Conservation (phyloP, 495 filamentous ascomycete species). For the Ramalina intermedia region DNA sequence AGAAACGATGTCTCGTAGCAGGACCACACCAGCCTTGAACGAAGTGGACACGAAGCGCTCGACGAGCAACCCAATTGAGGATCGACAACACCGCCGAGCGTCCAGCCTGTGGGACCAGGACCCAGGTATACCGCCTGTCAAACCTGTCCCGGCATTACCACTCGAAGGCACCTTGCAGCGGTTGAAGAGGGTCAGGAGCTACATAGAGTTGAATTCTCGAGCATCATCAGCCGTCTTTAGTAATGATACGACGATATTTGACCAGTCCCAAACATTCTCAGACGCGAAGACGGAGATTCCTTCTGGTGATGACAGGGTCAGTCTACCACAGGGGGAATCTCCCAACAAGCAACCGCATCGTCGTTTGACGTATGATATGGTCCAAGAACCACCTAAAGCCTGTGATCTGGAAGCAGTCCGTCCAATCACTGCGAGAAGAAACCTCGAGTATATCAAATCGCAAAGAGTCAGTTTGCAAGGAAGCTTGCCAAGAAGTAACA, state of each 20-base stretch:
- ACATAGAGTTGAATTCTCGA: slow-evolving; percentile 26
- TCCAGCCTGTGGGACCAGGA: slow-evolving; percentile 21
- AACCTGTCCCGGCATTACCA: slow-evolving; percentile 34
- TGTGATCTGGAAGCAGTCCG: neutral
- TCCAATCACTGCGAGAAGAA: neutral
- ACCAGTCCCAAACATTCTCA: slow-evolving; percentile 5
- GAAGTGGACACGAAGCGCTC: neutral
- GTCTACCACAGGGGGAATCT: neutral
- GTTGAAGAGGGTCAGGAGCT: slow-evolving; percentile 23
- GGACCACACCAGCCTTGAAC: neutral
- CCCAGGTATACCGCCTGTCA: slow-evolving; percentile 26
- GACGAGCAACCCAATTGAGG: neutral
- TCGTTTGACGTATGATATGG: neutral
- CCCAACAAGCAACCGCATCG: neutral
- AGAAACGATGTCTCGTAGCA: neutral
- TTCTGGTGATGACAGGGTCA: slow-evolving; percentile 1
- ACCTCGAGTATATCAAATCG: slow-evolving; percentile 2
- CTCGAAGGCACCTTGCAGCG: slow-evolving; percentile 20
- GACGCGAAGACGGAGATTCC: slow-evolving; percentile 8
- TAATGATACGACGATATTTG: slow-evolving; percentile 34
- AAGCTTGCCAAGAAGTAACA: slow-evolving; percentile 10
- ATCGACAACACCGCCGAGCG: slow-evolving; percentile 4
- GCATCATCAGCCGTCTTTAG: slow-evolving; percentile 32
- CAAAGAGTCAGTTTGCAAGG: slow-evolving; percentile 10
- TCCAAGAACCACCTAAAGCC: neutral